Percentiles rank a stretch among this genome's conserved stretches.
These are phyloP conservation scores for Cyphellophora attinorum DNA, from an alignment of 2,329 filamentous ascomycete species.

Conservation along the genomic window DNA sequence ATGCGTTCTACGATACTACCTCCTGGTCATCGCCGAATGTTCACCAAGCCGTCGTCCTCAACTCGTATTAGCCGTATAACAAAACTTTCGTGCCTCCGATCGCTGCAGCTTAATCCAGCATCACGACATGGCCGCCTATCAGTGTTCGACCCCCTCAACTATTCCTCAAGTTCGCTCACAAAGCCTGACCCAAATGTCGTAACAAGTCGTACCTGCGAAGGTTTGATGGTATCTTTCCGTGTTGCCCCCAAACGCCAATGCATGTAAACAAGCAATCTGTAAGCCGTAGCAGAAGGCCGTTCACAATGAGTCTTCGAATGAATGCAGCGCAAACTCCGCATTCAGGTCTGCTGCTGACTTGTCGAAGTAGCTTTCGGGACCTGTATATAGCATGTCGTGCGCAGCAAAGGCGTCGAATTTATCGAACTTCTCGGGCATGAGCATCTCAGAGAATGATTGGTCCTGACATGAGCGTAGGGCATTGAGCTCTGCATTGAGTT, in stretches of 20 bases:
- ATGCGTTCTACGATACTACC: too few relatives aligned
- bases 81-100: too few relatives aligned
- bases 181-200: constrained; percentile 1
- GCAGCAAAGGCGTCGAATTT: constrained; percentile 20
- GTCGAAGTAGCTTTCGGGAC: constrained; percentile 18
- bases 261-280: background rate
- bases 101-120: too few relatives aligned
- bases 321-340: constrained; percentile 16
- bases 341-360: constrained; percentile 18
- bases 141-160: too few relatives aligned
- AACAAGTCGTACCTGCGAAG: constrained; percentile 1
- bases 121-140: too few relatives aligned
- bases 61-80: too few relatives aligned
- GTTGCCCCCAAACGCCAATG: background rate
- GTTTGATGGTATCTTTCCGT: too few relatives aligned
- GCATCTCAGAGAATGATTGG: constrained; percentile 17
- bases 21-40: too few relatives aligned
- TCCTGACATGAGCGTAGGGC: constrained; percentile 13
- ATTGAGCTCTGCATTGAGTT: constrained; percentile 20
- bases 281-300: background rate
- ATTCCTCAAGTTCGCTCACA: constrained; percentile 3
- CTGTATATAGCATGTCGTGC: constrained; percentile 16
- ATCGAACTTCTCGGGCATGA: constrained; percentile 20
- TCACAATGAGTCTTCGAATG: constrained; percentile 17
- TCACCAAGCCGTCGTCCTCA: too few relatives aligned